Evolutionary conservation across 306 rosid genomes (phyloP).

Genomic region (Lathyrus tuberosus): DNA sequence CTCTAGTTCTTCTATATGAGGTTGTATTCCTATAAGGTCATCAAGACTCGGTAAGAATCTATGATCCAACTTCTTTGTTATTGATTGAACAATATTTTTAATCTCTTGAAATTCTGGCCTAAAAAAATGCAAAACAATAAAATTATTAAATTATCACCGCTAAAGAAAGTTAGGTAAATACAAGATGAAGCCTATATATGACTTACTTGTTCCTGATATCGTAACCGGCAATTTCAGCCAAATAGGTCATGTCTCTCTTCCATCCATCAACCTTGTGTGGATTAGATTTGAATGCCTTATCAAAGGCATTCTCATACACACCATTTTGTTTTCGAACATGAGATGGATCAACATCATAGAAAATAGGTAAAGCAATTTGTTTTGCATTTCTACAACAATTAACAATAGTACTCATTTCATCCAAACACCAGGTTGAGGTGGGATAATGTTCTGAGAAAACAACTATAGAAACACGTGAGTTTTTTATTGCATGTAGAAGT

Average conservation of each 20-base stretch:
- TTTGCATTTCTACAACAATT: background rate
- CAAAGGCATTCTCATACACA: background rate
- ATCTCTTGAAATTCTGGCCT: conserved; percentile 9
- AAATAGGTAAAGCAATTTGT: conserved; percentile 17
- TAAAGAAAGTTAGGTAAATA: background rate
- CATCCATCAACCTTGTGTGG: background rate
- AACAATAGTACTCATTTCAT: conserved; percentile 1
- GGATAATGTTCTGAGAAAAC: conserved; percentile 19
- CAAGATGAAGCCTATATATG: no score
- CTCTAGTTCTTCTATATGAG: conserved; percentile 7
- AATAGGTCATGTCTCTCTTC: background rate
- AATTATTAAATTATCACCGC: background rate
- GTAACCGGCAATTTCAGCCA: background rate
- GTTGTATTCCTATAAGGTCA: conserved; percentile 28
- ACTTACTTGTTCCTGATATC: conserved; percentile 1
- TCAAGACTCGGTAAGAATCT: background rate
- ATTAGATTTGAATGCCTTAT: background rate
- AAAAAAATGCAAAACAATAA: background rate
- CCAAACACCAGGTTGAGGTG: conserved; percentile 30
- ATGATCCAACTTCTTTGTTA: background rate
- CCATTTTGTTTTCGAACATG: conserved; percentile 15
- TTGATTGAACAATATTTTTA: background rate
- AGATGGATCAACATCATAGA: conserved; percentile 22
- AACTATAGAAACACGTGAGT: background rate
- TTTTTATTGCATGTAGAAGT: background rate